Evolutionary conservation across 139 green algal species (phyloP).

Genomic region (Tetradesmus obliquus): DNA sequence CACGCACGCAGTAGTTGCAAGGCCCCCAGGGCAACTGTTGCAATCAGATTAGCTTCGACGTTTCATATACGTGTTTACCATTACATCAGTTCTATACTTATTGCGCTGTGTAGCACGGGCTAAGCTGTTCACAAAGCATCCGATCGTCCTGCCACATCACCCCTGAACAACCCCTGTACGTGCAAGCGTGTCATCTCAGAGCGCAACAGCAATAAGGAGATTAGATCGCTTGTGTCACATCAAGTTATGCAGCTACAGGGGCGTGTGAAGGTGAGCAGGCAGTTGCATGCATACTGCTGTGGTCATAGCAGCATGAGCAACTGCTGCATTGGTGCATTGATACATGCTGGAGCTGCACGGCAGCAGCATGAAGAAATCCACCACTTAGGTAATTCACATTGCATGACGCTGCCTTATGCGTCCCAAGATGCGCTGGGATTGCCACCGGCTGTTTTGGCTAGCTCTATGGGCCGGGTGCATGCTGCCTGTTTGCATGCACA

Average conservation of each 20-base stretch:
- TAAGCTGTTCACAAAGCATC: background rate
- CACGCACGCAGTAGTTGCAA: background rate
- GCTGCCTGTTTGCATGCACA: too few relatives aligned
- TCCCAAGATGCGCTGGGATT: too few relatives aligned
- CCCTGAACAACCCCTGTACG: background rate
- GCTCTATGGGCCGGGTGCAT: too few relatives aligned
- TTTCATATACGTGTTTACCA: background rate
- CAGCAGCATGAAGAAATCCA: too few relatives aligned
- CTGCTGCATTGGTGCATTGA: background rate
- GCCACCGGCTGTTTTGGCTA: too few relatives aligned
- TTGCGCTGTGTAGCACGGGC: background rate
- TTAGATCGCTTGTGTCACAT: background rate
- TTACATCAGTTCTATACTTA: background rate
- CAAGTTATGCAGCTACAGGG: background rate
- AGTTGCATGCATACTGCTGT: conserved; percentile 1
- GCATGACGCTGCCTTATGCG: too few relatives aligned
- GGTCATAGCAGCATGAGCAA: background rate
- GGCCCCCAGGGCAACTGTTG: background rate
- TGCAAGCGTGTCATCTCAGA: background rate
- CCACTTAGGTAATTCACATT: too few relatives aligned
- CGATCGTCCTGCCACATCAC: background rate
- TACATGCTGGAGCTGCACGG: background rate
- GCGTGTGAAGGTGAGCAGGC: background rate
- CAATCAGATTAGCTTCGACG: background rate
- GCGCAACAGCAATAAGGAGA: background rate